A percentile compares a stretch with the other conserved stretches of the same genome.
phyloP scores from a whole-genome alignment of 2,329 filamentous ascomycete species.

The Byssothecium circinans region DNA sequence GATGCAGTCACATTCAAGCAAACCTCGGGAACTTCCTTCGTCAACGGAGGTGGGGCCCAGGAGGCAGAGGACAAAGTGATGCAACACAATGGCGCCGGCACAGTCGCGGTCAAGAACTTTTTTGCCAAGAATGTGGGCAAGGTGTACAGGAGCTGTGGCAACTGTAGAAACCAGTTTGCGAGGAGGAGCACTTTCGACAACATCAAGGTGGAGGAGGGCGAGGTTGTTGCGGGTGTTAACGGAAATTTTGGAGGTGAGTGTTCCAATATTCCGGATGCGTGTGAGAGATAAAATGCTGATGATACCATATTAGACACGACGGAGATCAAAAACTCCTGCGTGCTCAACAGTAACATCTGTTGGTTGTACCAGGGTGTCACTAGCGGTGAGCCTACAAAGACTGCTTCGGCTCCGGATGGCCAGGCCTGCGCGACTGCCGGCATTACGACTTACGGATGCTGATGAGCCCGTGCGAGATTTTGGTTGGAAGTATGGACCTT shows the following conservation, averaged over 20 bases:
- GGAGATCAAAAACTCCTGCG: slow-evolving; percentile 28
- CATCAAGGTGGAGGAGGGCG: slow-evolving; percentile 22
- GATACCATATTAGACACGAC: slow-evolving; percentile 19
- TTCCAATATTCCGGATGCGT: not conserved
- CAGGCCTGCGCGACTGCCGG: slow-evolving; percentile 27
- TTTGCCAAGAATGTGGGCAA: slow-evolving; percentile 33
- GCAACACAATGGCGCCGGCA: slow-evolving; percentile 39
- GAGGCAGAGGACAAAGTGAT: slow-evolving; percentile 35
- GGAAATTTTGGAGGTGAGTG: slow-evolving; percentile 33
- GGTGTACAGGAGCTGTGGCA: slow-evolving; percentile 36
- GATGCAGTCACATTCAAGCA: slow-evolving; percentile 43
- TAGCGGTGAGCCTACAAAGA: slow-evolving; percentile 32
- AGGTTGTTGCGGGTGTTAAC: slow-evolving; percentile 32
- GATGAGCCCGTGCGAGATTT: not conserved
- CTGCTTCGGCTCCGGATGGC: slow-evolving; percentile 29
- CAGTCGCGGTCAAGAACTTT: slow-evolving; percentile 37
- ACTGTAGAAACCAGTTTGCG: slow-evolving; percentile 31
- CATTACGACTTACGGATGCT: slow-evolving; percentile 31
- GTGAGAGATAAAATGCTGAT: not conserved
- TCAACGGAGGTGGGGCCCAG: slow-evolving; percentile 34
- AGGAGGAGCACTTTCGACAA: slow-evolving; percentile 29
- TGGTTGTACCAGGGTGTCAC: slow-evolving; percentile 33
- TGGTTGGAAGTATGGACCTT: not conserved
- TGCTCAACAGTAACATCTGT: slow-evolving; percentile 27
- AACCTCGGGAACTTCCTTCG: slow-evolving; percentile 23